Conservation (phyloP, 257 asterid genomes). For the Osmanthus fragrans region DNA sequence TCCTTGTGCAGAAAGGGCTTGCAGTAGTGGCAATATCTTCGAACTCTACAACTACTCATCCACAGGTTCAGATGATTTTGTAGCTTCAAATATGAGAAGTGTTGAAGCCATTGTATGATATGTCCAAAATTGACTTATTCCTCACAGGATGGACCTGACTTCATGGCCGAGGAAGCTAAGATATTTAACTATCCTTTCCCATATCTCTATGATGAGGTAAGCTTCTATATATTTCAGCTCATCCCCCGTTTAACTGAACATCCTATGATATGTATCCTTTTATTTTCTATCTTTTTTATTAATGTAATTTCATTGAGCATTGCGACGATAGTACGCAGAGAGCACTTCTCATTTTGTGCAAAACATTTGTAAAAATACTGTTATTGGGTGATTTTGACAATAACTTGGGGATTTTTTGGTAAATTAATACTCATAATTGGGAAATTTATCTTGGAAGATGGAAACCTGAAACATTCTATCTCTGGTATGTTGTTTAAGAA, state of each 20-base stretch:
- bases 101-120: constrained; percentile 33
- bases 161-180: constrained; percentile 85
- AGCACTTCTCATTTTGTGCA: neutral
- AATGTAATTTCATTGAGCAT: constrained; percentile 1
- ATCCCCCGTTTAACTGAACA: constrained; percentile 16
- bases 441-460: neutral
- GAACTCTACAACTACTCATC: constrained; percentile 74
- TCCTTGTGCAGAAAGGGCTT: constrained; percentile 79
- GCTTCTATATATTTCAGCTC: constrained; percentile 8
- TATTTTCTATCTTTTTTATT: neutral
- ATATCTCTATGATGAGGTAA: constrained; percentile 84
- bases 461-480: neutral
- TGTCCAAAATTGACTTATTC: constrained; percentile 31
- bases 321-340: neutral
- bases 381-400: neutral
- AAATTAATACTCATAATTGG: neutral
- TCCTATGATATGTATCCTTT: constrained; percentile 7
- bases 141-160: constrained; percentile 89
- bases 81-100: constrained; percentile 35
- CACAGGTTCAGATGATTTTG: constrained; percentile 67
- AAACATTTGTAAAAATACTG: neutral
- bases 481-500: neutral
- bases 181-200: constrained; percentile 76
- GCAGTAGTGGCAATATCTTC: constrained; percentile 90
- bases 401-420: neutral